phyloP scores from a whole-genome alignment of 2,329 filamentous ascomycete species.

The Phaeosphaeriaceae sp. region DNA sequence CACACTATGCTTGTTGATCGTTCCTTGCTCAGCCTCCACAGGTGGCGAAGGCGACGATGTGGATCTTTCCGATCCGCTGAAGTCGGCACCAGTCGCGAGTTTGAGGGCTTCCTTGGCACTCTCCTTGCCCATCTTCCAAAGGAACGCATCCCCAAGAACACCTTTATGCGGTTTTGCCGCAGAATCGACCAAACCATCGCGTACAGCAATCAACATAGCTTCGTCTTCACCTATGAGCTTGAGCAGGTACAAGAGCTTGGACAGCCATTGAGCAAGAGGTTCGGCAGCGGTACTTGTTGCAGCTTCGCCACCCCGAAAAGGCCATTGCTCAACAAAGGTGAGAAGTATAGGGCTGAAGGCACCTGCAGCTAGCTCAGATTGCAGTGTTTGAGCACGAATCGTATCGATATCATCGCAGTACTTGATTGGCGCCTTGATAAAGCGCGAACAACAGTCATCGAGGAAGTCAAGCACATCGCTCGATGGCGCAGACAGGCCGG shows the following conservation, averaged over 20 bases:
- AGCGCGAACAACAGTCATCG: constrained; percentile 81
- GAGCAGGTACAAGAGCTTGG: constrained; percentile 43
- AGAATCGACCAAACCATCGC: constrained; percentile 36
- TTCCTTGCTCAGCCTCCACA: constrained; percentile 19
- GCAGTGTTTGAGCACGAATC: constrained; percentile 37
- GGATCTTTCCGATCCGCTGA: constrained; percentile 45
- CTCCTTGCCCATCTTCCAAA: constrained; percentile 49
- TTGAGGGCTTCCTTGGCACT: constrained; percentile 45
- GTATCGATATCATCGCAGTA: constrained; percentile 76
- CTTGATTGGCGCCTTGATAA: constrained; percentile 78
- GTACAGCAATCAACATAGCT: constrained; percentile 29
- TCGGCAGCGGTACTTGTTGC: constrained; percentile 35
- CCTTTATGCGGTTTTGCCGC: constrained; percentile 38
- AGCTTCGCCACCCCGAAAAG: constrained; percentile 59
- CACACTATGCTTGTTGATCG: constrained; percentile 15
- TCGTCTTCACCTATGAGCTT: constrained; percentile 48
- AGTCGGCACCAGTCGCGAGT: constrained; percentile 42
- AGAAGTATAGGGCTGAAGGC: constrained; percentile 70
- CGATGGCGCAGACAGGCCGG: constrained; percentile 29
- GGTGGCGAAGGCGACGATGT: constrained; percentile 32
- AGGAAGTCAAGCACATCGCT: constrained; percentile 70
- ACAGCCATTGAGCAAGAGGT: constrained; percentile 44
- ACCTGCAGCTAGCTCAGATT: constrained; percentile 22
- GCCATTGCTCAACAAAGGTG: constrained; percentile 78
- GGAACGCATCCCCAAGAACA: constrained; percentile 42